phyloP scores from a whole-genome alignment of 257 asterid genomes.

The Verbena officinalis region DNA sequence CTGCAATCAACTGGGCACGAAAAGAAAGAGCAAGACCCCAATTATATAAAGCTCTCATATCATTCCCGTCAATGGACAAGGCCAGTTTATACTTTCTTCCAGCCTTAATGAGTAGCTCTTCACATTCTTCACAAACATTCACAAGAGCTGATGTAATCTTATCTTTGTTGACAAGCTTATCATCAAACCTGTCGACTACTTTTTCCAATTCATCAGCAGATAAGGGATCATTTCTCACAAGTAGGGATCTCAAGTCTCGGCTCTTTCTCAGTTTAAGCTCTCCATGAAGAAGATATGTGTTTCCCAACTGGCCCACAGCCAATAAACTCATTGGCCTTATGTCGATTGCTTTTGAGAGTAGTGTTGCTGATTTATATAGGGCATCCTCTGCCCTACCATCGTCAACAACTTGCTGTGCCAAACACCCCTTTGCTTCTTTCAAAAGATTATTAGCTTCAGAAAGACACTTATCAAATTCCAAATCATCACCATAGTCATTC shows the following conservation, averaged over 20 bases:
- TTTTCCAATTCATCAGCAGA: conserved; percentile 37
- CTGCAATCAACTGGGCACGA: conserved; percentile 90
- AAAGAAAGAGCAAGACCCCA: conserved; percentile 94
- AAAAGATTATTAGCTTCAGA: conserved; percentile 67
- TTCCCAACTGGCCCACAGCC: conserved; percentile 89
- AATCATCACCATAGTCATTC: conserved; percentile 43
- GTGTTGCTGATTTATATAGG: conserved; percentile 52
- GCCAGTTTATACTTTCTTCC: conserved; percentile 84
- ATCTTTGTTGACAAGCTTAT: conserved; percentile 41
- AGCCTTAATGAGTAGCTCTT: conserved; percentile 79
- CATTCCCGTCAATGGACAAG: conserved; percentile 84
- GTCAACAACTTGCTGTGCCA: conserved; percentile 39
- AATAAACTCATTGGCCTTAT: conserved; percentile 88
- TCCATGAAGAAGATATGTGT: conserved; percentile 90
- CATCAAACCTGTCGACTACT: conserved; percentile 34
- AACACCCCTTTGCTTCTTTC: conserved; percentile 66
- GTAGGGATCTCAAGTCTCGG: conserved; percentile 66
- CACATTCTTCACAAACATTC: conserved; percentile 81
- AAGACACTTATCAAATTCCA: conserved; percentile 61
- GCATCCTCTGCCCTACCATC: conserved; percentile 58
- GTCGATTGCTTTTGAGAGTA: conserved; percentile 72
- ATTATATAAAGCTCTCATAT: conserved; percentile 82
- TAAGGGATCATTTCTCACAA: conserved; percentile 41
- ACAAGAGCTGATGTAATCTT: conserved; percentile 57
- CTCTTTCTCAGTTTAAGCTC: conserved; percentile 73